Evolutionary conservation across 1,139 yeast species (phyloP), one percentile per base, ranked within the genome.

Genomic region (Oligophagozyma castellii): DNA sequence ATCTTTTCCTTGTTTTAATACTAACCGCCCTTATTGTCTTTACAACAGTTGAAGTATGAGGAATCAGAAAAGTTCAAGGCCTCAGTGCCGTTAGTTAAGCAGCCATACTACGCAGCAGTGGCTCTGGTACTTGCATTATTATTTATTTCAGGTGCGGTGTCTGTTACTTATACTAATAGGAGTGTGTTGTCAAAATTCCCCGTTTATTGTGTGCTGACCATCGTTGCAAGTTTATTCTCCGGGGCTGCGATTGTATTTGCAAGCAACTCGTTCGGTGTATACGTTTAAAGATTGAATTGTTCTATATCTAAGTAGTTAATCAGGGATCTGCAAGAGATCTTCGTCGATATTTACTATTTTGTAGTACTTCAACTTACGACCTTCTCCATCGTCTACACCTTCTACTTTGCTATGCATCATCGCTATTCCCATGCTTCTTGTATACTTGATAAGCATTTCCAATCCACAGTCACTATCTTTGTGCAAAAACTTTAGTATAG

Each of bases 211-310:
- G 10, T 37, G 7, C 15, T 47, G 8, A 39, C 48, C 28, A 29
- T 33, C 5, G 23, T 41, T 14, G 53, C 47, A 5, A 42, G 53
- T 24, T 14, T 46, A 10, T 40, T 51, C 29, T 29, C 38, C 23
- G 53, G 51, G 7, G 23, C 46, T 13, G 45, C 46, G 19, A 32
- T 44, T 12, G 44, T 51, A 4, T 47, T 48, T 28, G 24, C 44
- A 19, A 37, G 51, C 16, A 39, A 51, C 27, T 46, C 54, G 2
- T 42, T 49, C 23, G 55, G 54, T 11, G 55, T 51, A 2, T 51
- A 51, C 26, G 45, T 47, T 16, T 49, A 19, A 12, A 12, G 19
- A 4, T 10, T 26, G 16, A 26, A 3, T 13, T 14, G 5, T 14
- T 19, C 14, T 13, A 26, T 12, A 12, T n/a, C 5, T 12, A n/a